phyloP scores from a whole-genome alignment of 2,329 filamentous ascomycete genomes.

The Microsporum audouinii region DNA sequence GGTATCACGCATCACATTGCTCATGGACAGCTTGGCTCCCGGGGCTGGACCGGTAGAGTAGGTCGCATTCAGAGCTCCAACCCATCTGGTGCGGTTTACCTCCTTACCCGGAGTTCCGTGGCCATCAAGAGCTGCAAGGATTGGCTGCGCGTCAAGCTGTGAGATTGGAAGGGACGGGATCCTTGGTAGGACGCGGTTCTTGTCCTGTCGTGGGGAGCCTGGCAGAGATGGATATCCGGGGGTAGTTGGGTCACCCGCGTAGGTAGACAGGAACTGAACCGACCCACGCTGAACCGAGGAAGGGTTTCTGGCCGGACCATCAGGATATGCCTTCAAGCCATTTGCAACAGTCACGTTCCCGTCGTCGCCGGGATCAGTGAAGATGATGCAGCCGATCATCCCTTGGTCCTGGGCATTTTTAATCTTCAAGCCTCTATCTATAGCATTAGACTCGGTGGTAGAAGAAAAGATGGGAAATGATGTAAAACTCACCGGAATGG shows the following conservation, averaged over 20 bases:
- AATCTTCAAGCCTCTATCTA: slow-evolving; percentile 35
- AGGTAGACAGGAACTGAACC: slow-evolving; percentile 27
- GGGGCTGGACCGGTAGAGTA: slow-evolving; percentile 23
- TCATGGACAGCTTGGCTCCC: slow-evolving; percentile 19
- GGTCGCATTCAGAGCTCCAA: slow-evolving; percentile 24
- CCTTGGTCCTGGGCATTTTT: slow-evolving; percentile 38
- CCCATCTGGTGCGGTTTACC: slow-evolving; percentile 25
- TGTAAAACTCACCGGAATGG: slow-evolving; percentile 23
- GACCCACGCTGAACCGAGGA: slow-evolving; percentile 37
- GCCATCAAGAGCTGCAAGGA: slow-evolving; percentile 25
- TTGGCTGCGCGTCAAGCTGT: slow-evolving; percentile 21
- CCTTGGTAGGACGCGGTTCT: slow-evolving; percentile 20
- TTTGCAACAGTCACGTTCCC: slow-evolving; percentile 39
- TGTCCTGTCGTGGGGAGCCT: slow-evolving; percentile 21
- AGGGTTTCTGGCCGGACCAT: slow-evolving; percentile 37
- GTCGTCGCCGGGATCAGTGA: slow-evolving; percentile 37
- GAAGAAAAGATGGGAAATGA: background rate
- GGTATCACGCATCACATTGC: slow-evolving; percentile 18
- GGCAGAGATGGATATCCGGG: slow-evolving; percentile 24
- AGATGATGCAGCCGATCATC: slow-evolving; percentile 37
- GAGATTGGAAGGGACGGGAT: slow-evolving; percentile 27
- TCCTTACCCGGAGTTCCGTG: slow-evolving; percentile 22
- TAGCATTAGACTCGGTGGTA: background rate
- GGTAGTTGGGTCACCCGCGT: slow-evolving; percentile 21
- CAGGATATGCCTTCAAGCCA: slow-evolving; percentile 33